phyloP scores from a whole-genome alignment of 2,329 filamentous ascomycete genomes.

The Calycina herbarum region DNA sequence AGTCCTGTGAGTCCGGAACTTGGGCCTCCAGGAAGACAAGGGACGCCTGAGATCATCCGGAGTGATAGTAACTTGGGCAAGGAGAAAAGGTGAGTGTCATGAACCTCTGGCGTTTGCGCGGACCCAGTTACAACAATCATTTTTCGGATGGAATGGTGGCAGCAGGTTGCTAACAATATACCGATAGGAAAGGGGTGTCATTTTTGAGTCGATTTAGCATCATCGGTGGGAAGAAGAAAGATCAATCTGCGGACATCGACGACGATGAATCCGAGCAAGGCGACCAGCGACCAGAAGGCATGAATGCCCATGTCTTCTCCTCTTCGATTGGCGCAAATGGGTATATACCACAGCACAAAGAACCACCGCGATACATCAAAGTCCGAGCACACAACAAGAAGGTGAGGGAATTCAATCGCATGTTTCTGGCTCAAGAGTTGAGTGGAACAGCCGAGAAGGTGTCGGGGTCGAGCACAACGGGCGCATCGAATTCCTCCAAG shows the following conservation, averaged over 20 bases:
- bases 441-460: conserved; percentile 50
- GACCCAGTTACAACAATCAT: background rate
- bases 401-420: conserved; percentile 74
- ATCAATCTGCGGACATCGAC: conserved; percentile 48
- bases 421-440: conserved; percentile 94
- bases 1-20: conserved; percentile 30
- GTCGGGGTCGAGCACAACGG: conserved; percentile 21
- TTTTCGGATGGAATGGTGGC: background rate
- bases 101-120: background rate
- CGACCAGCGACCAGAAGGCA: conserved; percentile 70
- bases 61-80: conserved; percentile 41
- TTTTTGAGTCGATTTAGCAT: conserved; percentile 83
- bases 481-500: conserved; percentile 34
- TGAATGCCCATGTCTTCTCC: conserved; percentile 80
- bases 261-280: conserved; percentile 70
- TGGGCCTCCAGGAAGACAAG: conserved; percentile 39
- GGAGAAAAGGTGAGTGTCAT: conserved; percentile 64
- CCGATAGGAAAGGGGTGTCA: conserved; percentile 75
- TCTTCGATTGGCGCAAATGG: conserved; percentile 68
- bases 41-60: conserved; percentile 33
- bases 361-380: conserved; percentile 88
- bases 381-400: conserved; percentile 81
- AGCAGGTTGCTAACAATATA: conserved; percentile 11
- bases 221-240: conserved; percentile 74
- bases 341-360: conserved; percentile 83